These are phyloP conservation scores for Excoecaria cochinchinensis DNA, from an alignment of 345 rosid species.

Conservation along the genomic window DNA sequence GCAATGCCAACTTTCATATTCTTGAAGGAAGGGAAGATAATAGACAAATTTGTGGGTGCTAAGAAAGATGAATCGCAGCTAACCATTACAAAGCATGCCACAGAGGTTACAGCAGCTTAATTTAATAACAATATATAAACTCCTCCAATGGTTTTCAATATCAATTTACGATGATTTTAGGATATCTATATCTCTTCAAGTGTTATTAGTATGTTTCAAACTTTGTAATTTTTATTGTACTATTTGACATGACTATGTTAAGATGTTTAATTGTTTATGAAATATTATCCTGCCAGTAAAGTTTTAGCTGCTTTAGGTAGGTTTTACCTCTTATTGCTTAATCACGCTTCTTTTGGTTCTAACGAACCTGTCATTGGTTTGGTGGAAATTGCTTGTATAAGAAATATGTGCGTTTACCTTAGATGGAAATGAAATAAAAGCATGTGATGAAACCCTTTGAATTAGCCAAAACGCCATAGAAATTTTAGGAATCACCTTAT, in stretches of 20 bases:
- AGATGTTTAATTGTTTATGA: too few relatives aligned
- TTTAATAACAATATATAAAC: background rate
- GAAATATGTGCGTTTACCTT: too few relatives aligned
- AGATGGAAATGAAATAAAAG: too few relatives aligned
- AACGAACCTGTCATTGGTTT: too few relatives aligned
- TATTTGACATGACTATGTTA: background rate
- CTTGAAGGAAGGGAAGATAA: too few relatives aligned
- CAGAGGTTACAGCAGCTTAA: constrained; percentile 1
- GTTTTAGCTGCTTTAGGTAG: background rate
- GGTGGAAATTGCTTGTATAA: too few relatives aligned
- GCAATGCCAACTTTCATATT: too few relatives aligned
- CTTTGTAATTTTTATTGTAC: background rate
- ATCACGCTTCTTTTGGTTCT: background rate
- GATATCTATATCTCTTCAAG: background rate
- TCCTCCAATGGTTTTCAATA: background rate
- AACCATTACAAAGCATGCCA: constrained; percentile 9
- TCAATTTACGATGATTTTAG: background rate
- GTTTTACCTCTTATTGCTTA: background rate
- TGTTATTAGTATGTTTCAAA: background rate
- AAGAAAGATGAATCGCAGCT: constrained; percentile 10
- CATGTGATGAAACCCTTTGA: too few relatives aligned
- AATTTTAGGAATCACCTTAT: too few relatives aligned
- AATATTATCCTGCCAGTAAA: background rate
- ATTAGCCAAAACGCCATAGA: too few relatives aligned
- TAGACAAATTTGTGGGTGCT: constrained; percentile 24